Evolutionary conservation across 2,329 filamentous ascomycete species (phyloP), one percentile per base, ranked within the genome.

Genomic region (Ophiostoma piceae): DNA sequence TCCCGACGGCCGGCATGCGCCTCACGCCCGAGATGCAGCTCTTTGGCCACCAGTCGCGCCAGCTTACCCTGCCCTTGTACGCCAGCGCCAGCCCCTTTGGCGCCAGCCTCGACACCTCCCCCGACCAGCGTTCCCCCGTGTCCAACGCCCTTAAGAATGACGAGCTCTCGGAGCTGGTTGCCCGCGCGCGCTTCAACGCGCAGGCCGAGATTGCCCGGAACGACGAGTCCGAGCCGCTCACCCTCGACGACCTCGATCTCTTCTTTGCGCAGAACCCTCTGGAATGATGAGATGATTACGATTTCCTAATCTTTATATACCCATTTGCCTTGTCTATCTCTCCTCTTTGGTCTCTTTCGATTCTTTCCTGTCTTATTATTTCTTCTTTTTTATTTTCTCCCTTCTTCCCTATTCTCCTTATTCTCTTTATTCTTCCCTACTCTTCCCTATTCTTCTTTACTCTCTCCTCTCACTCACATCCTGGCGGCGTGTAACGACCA

Each of bases 211-310:
- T 80, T 8, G 84, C 87, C 74, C 86, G 87, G 80, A 90, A 90
- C 76, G 85, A 85, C 77, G 92, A 89, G 77, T 93, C 94, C 1
- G 95, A 98, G 81, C 91, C 88, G 73, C 90, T 98, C 74, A 93
- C 96, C 78, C 87, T 98, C 67, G 92, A 97, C 66, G 95, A 99
- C 82, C 88, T 98, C 32, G 94, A 98, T 77, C 35, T 35, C 5
- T 35, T 35, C 35, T 35, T 35, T 35, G 35, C 35, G 35, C 88
- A 91, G 75, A 86, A 97, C 78, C 87, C 97, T 76, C 89, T 87
- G 32, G 19, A n/a, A 22, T 19, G 57, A 22, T 64, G 19, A 57
- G 57, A 22, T 64, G 19, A 57, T 57, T 57, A 22, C 22, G n/a
- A 57, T 57, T 62, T 32, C 14, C 26, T 62, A 35, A 62, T 62